Evolutionary conservation across 1,139 yeast genomes (phyloP).

Genomic region (Candida labiduridarum): DNA sequence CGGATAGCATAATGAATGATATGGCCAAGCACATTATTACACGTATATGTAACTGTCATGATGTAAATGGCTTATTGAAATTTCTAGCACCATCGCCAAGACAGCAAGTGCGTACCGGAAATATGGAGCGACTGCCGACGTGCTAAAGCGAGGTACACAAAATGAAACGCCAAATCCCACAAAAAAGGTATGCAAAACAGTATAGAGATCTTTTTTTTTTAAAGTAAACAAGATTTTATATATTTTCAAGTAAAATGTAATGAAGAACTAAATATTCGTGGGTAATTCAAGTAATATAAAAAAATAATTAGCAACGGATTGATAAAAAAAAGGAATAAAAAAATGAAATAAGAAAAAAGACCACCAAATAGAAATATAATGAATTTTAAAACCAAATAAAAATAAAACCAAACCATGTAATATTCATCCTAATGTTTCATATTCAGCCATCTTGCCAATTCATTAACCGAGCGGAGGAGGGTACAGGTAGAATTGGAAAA

Average conservation of each 20-base stretch:
- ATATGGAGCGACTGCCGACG: no score
- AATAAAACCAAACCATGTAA: not conserved
- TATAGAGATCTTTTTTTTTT: not conserved
- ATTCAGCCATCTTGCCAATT: not conserved
- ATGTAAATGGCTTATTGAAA: no score
- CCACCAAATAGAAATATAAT: slow-evolving; percentile 1
- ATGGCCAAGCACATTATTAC: no score
- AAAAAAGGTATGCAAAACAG: no score
- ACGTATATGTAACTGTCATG: no score
- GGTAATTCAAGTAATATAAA: not conserved
- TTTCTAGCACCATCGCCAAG: no score
- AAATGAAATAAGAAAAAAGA: not conserved
- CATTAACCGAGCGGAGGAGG: no score
- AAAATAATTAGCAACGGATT: not conserved
- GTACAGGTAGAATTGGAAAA: not conserved
- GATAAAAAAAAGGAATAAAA: not conserved
- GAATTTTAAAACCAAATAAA: not conserved
- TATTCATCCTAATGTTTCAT: not conserved
- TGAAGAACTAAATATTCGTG: not conserved
- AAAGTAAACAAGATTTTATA: slow-evolving; percentile 2
- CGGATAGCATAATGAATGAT: no score
- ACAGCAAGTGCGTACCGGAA: no score
- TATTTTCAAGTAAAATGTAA: not conserved
- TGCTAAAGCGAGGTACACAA: no score
- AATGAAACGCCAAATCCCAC: no score